Base-by-base conservation (phyloP, 306 rosid species). In the Delonix regia region DNA sequence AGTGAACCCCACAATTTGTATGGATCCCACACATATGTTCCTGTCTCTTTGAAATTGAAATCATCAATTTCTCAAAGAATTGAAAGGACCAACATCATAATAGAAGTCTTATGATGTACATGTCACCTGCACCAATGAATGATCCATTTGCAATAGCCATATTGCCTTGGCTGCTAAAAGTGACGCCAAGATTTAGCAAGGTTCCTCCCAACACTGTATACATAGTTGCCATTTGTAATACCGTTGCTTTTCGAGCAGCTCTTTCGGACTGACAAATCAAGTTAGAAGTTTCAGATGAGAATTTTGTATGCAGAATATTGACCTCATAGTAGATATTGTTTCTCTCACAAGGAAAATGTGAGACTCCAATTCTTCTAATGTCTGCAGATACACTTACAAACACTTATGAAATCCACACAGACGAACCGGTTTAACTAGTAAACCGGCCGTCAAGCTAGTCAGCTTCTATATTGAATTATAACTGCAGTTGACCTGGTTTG, bases 131-230 rank as follows among this genome's bases (percentile, higher is more conserved):
- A 63, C 92, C 96, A 74, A 95, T 24, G 74, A 88, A 95, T 16
- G 98, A 95, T 78, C 97, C 98, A 75, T 88, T 87, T 69, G 96
- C 97, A 52, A 95, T 60, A 73, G 63, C 61, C 81, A 81, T 80
- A 77, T 78, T 91, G 75, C 96, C 99, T 86, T 91, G 99, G 84
- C 88, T 84, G 78, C 90, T 83, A 27, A 90, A 48, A 77, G 86
- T 87, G 85, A 95, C 84, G 12, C 99, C 98, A 55, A 93, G 87
- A 77, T 91, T 95, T 71, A 93, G 84, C 70, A 95, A 83, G 69
- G 96, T 91, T 30, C 99, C 92, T 49, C 96, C 99, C 52, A 95
- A 24, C 48, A 95, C 98, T 5, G 91, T 85, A 75, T 95, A 95
- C 52, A 88, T 51, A 0, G 97, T 91, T 36, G 94, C 96, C 99